Evolutionary conservation across 495 filamentous ascomycete species (phyloP), one percentile per base, ranked within the genome.

Genomic region (Penicillium desertorum): DNA sequence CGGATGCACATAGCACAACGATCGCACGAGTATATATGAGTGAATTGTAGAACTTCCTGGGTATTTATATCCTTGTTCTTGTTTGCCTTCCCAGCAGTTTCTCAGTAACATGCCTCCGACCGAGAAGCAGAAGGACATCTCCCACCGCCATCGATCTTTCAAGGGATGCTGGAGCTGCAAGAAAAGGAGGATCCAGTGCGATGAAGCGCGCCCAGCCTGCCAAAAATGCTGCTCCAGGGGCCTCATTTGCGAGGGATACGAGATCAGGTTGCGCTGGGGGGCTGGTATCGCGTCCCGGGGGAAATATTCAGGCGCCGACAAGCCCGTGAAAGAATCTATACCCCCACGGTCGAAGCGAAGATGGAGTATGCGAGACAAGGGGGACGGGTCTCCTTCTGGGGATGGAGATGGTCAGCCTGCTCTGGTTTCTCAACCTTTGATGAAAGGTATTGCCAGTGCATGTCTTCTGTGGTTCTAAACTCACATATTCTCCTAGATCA

Each of bases 101-200:
- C 23, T 30, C 45, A 25, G 42, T 42, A 51, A 42, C 44, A 68
- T 63, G 57, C n/a, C 49, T 29, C 30, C 56, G 11, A 30, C 55
- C 27, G 53, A 50, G 29, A 68, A 61, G 22, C 54, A 47, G 12
- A 63, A 66, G 49, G 51, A 62, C 22, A 12, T 61, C 11, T 16
- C 44, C 17, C 32, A 34, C 20, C 62, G 57, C 36, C 66, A 66
- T 25, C 63, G 68, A 20, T 69, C 66, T 9, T 64, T 62, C 55
- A 66, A 62, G 39, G 68, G 68, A 34, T 71, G 68, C 36, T 71
- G 68, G 68, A 71, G 66, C 3, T 71, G 68, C 54, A 71, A 71
- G 45, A 62, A 57, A 17, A 66, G 58, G 45, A 60, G 64, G 7
- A 55, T 68, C 17, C 66, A 71, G 48, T 71, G 68, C 36, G 68